These are phyloP conservation scores for Paramecium sonneborni DNA, from an alignment of 73 alveolate species.

Conservation along the genomic window DNA sequence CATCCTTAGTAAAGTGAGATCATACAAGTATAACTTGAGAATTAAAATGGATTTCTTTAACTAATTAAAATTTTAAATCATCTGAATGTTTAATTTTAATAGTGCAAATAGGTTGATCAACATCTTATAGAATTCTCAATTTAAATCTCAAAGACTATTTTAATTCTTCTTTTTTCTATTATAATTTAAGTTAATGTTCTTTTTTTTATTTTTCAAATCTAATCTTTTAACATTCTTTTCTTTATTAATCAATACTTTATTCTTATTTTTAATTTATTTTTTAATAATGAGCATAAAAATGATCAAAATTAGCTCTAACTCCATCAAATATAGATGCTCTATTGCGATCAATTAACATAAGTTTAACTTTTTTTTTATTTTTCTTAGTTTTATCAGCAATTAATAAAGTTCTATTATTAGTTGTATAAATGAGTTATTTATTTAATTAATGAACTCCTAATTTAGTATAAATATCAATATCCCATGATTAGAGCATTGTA, in stretches of 20 bases:
- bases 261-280: not conserved
- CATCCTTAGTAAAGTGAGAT: not conserved
- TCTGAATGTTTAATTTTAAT: constrained; percentile 34
- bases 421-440: not conserved
- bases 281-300: constrained; percentile 10
- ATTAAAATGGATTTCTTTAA: not conserved
- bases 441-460: not conserved
- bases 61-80: not conserved
- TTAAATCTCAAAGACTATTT: not conserved
- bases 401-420: not conserved
- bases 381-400: constrained; percentile 24
- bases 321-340: constrained; percentile 36
- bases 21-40: not conserved
- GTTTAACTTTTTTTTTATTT: constrained; percentile 26
- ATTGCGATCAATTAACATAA: not conserved
- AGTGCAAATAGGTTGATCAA: not conserved
- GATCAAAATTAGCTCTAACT: constrained; percentile 40
- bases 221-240: not conserved
- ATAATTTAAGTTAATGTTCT: not conserved
- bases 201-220: not conserved
- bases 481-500: not conserved
- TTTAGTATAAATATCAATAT: not conserved
- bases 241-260: not conserved
- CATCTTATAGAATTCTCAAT: not conserved
- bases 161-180: constrained; percentile 1